Conservation (phyloP, 2,329 filamentous ascomycete genomes). For the Acephala macrosclerotiorum region DNA sequence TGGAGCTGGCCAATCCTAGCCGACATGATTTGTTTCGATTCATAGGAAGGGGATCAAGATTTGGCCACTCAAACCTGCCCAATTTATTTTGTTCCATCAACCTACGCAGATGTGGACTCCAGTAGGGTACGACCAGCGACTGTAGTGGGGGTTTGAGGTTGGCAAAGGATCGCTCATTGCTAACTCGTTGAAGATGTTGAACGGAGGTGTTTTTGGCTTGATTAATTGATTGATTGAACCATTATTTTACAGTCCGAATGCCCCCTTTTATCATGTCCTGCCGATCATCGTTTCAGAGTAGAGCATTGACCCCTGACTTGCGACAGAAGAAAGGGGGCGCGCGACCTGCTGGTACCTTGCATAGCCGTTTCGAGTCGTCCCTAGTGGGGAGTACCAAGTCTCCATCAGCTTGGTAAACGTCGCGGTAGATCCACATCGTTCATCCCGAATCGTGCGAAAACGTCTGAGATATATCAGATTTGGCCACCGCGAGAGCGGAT, state of each 20-base stretch:
- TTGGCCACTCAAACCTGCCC: not conserved
- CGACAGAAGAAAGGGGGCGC: too few relatives aligned
- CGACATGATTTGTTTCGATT: slow-evolving; percentile 13
- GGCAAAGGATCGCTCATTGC: not conserved
- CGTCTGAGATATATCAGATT: slow-evolving; percentile 15
- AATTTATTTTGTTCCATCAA: slow-evolving; percentile 12
- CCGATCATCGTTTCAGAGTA: too few relatives aligned
- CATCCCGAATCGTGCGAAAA: slow-evolving; percentile 7
- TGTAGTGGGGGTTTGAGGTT: slow-evolving; percentile 2
- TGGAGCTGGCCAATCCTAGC: slow-evolving; percentile 2
- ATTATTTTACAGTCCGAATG: too few relatives aligned
- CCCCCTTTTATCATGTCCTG: too few relatives aligned
- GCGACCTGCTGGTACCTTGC: slow-evolving; percentile 2
- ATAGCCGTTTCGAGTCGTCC: slow-evolving; percentile 8
- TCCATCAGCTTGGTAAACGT: not conserved
- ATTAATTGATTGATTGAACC: too few relatives aligned
- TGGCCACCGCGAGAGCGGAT: not conserved
- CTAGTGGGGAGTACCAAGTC: not conserved
- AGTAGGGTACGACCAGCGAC: not conserved
- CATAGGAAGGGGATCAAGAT: not conserved
- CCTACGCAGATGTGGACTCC: slow-evolving; percentile 7
- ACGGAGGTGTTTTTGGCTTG: too few relatives aligned
- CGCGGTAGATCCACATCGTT: slow-evolving; percentile 3
- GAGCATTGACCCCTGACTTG: too few relatives aligned
- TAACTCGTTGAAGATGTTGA: not conserved